phyloP scores from a whole-genome alignment of 345 rosid genomes.

The Syzygium aromaticum region DNA sequence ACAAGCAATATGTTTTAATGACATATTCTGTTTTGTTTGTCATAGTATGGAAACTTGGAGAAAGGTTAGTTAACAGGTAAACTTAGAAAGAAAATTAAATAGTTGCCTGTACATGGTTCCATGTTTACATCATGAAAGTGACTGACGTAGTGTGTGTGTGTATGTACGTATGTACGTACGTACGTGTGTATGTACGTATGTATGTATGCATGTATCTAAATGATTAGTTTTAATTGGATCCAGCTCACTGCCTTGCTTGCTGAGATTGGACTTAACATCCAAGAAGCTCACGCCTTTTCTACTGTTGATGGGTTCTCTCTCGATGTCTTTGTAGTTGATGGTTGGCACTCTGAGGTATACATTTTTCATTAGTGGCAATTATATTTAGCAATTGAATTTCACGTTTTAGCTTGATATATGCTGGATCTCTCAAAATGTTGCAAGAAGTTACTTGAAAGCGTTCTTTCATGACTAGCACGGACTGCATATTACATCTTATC shows the following conservation, averaged over 20 bases:
- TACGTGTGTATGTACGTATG: rapidly evolving
- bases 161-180: background rate
- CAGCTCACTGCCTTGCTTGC: conserved; percentile 85
- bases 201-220: background rate
- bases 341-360: conserved; percentile 83
- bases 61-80: background rate
- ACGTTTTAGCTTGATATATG: background rate
- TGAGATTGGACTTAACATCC: conserved; percentile 85
- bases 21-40: background rate
- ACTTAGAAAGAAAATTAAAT: background rate
- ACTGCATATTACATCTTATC: background rate
- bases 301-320: conserved; percentile 89
- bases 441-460: background rate
- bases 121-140: background rate
- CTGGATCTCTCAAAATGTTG: background rate
- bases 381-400: background rate
- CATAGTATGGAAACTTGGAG: background rate
- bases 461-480: background rate
- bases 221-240: background rate
- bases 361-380: background rate
- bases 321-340: conserved; percentile 94
- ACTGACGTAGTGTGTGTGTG: background rate
- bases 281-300: conserved; percentile 97
- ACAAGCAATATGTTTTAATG: background rate
- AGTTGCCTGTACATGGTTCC: background rate